These are phyloP conservation scores for Wickerhamomyces chambardii DNA, from an alignment of 805 yeast genomes.

Conservation along the genomic window DNA sequence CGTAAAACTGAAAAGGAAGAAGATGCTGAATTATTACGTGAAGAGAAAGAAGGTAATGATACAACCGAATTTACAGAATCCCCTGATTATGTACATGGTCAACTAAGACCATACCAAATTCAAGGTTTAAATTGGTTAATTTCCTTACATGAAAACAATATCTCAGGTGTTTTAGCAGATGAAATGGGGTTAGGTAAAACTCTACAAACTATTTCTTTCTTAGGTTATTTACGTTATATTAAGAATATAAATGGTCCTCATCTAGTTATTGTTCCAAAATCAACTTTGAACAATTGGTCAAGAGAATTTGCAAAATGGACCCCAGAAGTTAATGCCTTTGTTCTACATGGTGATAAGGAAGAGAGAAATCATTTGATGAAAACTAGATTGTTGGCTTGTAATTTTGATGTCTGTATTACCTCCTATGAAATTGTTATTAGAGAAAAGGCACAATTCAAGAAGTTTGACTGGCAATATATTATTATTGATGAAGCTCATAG, in stretches of 20 bases:
- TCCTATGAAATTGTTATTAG: slow-evolving; percentile 73
- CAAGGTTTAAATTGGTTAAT: slow-evolving; percentile 80
- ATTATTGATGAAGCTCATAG: slow-evolving; percentile 81
- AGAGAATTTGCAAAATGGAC: slow-evolving; percentile 75
- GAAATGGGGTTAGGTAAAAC: slow-evolving; percentile 87
- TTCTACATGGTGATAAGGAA: slow-evolving; percentile 69
- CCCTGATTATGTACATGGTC: slow-evolving; percentile 65
- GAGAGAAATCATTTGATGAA: slow-evolving; percentile 48
- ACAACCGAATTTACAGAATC: slow-evolving; percentile 64
- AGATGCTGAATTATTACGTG: slow-evolving; percentile 64
- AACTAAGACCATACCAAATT: slow-evolving; percentile 63
- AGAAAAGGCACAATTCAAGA: slow-evolving; percentile 58
- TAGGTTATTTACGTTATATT: slow-evolving; percentile 62
- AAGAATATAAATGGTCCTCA: slow-evolving; percentile 62
- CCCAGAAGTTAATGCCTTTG: slow-evolving; percentile 65
- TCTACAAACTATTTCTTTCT: slow-evolving; percentile 66
- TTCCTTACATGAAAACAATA: slow-evolving; percentile 53
- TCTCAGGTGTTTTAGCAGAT: slow-evolving; percentile 75
- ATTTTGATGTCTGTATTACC: slow-evolving; percentile 64
- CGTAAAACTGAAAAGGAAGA: slow-evolving; percentile 73
- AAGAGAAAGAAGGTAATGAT: slow-evolving; percentile 31
- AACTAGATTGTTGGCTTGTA: slow-evolving; percentile 40
- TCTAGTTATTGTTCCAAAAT: slow-evolving; percentile 69
- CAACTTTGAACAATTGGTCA: slow-evolving; percentile 75
- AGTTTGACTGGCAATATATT: slow-evolving; percentile 70